A percentile compares a stretch with the other conserved stretches of the same genome.
Conservation (phyloP, 805 yeast genomes). For the Millerago galiae region DNA sequence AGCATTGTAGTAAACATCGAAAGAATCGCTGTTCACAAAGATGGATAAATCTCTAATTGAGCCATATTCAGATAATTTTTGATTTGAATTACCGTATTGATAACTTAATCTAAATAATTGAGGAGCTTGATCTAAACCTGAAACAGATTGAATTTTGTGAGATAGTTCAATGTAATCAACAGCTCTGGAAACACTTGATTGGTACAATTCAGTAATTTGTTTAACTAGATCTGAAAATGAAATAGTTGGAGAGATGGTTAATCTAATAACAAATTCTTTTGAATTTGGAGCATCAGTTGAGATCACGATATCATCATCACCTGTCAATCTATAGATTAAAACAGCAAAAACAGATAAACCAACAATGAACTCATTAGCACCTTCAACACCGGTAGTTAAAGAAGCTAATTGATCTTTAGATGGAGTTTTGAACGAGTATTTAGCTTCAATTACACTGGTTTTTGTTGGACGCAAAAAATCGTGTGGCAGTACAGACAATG, state of each 20-base stretch:
- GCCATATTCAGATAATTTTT: conserved; percentile 32
- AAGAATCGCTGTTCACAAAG: conserved; percentile 31
- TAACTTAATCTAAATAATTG: conserved; percentile 53
- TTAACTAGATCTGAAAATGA: conserved; percentile 48
- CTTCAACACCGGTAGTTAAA: conserved; percentile 16
- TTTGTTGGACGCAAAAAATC: conserved; percentile 77
- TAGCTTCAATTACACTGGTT: conserved; percentile 61
- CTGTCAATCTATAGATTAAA: conserved; percentile 73
- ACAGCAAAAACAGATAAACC: conserved; percentile 65
- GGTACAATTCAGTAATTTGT: conserved; percentile 37
- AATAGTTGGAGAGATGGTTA: conserved; percentile 47
- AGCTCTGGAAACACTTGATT: conserved; percentile 23
- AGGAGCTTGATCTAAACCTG: conserved; percentile 52
- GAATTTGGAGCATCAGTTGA: conserved; percentile 50
- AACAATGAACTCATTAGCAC: conserved; percentile 36
- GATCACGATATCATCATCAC: conserved; percentile 89
- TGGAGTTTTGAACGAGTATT: conserved; percentile 32
- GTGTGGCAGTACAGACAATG: conserved; percentile 81
- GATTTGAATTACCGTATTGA: conserved; percentile 35
- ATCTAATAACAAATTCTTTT: conserved; percentile 55
- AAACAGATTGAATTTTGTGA: conserved; percentile 38
- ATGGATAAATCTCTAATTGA: conserved; percentile 61
- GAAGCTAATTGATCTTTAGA: conserved; percentile 20
- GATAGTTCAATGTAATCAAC: conserved; percentile 54
- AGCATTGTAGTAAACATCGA: conserved; percentile 63